Conservation (phyloP, 2,329 filamentous ascomycete species). For the Orbilia oligospora region DNA sequence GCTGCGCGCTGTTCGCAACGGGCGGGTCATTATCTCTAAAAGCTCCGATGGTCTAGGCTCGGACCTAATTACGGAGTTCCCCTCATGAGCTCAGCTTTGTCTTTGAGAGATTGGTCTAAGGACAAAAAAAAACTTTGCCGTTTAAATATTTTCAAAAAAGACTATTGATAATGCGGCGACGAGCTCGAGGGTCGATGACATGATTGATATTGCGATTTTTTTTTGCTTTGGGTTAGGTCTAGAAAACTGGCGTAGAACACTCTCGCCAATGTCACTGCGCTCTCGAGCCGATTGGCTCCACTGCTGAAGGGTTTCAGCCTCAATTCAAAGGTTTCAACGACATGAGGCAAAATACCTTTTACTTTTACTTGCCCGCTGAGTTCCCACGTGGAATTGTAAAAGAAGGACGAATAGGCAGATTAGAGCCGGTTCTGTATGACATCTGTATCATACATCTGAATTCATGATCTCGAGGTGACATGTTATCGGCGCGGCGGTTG, state of each 20-base stretch:
- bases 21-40: conserved; percentile 9
- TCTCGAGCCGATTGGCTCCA: conserved; percentile 14
- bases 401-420: background rate
- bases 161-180: conserved; percentile 3
- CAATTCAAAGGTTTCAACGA: conserved; percentile 33
- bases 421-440: background rate
- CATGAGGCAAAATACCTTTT: conserved; percentile 9
- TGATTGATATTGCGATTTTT: background rate
- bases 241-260: background rate
- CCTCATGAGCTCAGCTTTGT: background rate
- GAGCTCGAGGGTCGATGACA: background rate
- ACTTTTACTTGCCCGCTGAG: background rate
- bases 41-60: conserved; percentile 18
- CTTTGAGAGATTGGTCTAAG: background rate
- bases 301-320: conserved; percentile 36
- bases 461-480: background rate
- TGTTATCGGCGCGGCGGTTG: background rate
- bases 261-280: conserved; percentile 13
- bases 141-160: background rate
- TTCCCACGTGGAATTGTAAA: conserved; percentile 44
- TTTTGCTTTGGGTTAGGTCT: background rate
- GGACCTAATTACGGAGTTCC: conserved; percentile 2
- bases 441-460: background rate
- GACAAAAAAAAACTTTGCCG: background rate
- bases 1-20: conserved; percentile 1